A percentile compares a stretch with the other conserved stretches of the same genome.
phyloP scores from a whole-genome alignment of 139 green algal genomes.

The Astrephomene gubernaculifera region DNA sequence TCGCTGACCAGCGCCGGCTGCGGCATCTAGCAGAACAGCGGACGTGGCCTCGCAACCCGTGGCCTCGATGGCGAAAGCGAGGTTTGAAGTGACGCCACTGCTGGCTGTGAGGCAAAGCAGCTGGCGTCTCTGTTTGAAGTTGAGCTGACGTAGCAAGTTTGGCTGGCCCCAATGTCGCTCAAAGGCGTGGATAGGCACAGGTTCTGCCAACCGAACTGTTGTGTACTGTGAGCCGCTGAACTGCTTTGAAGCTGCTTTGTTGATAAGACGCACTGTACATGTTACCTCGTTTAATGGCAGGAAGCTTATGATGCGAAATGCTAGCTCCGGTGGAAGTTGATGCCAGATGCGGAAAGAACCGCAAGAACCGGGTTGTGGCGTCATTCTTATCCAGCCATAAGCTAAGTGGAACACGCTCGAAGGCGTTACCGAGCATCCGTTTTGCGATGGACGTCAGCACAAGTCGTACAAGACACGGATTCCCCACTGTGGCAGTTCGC shows the following conservation, averaged over 20 bases:
- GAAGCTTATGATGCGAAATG: not conserved
- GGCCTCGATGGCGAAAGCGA: not conserved
- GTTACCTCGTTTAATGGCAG: not conserved
- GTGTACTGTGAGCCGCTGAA: not conserved
- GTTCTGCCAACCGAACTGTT: not conserved
- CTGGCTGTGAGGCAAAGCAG: not conserved
- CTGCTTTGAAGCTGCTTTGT: not conserved
- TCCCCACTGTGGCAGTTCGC: too few species aligned
- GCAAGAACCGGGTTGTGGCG: not conserved
- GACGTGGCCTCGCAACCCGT: not conserved
- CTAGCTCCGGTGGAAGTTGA: not conserved
- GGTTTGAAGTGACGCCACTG: conserved; percentile 12
- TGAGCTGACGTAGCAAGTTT: not conserved
- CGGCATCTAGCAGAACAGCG: not conserved
- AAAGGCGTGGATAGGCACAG: conserved; percentile 1
- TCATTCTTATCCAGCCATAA: not conserved
- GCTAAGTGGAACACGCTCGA: not conserved
- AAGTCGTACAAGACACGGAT: not conserved
- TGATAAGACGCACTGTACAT: not conserved
- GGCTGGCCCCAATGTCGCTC: not conserved
- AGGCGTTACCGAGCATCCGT: not conserved
- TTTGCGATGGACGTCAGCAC: not conserved
- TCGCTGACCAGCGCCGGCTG: not conserved
- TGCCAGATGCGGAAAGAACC: not conserved
- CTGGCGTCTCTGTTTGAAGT: not conserved